A percentile compares a stretch with the other conserved stretches of the same genome.
These are phyloP conservation scores for Globisporangium apiculatum DNA, from an alignment of 352 stramenopile species.

Conservation along the genomic window DNA sequence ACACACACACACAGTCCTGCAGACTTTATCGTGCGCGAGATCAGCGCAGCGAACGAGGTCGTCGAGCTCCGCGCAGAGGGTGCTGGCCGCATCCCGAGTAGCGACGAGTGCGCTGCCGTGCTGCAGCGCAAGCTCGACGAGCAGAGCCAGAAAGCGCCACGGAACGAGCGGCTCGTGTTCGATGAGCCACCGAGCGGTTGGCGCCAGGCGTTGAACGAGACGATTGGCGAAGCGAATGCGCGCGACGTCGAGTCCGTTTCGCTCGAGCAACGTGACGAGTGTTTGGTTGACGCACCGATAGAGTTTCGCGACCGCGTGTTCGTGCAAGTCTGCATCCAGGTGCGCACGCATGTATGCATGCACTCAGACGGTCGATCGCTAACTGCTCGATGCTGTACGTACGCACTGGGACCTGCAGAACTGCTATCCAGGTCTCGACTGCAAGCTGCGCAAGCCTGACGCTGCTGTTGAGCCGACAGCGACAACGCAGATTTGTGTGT, in stretches of 20 bases:
- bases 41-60: constrained; percentile 30
- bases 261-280: constrained; percentile 13
- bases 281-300: constrained; percentile 24
- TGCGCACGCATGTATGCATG: constrained; percentile 6
- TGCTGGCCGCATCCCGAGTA: constrained; percentile 22
- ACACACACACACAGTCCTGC: constrained; percentile 20
- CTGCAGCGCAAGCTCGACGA: constrained; percentile 23
- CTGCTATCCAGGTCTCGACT: constrained; percentile 64
- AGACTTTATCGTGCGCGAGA: constrained; percentile 74
- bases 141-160: constrained; percentile 15
- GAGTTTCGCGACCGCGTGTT: constrained; percentile 57
- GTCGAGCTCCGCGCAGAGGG: constrained; percentile 24
- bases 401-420: constrained; percentile 20
- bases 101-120: constrained; percentile 24
- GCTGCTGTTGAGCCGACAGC: constrained; percentile 1
- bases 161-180: constrained; percentile 44
- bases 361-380: background rate
- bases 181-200: constrained; percentile 41
- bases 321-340: constrained; percentile 72
- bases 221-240: constrained; percentile 16
- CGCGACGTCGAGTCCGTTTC: constrained; percentile 19
- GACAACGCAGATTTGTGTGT: constrained; percentile 35
- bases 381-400: background rate
- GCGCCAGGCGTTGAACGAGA: constrained; percentile 26
- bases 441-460: constrained; percentile 29